Percentiles rank a stretch among this genome's conserved stretches.
These are phyloP conservation scores for Clonostachys rhizophaga DNA, from an alignment of 2,329 filamentous ascomycete species.

Conservation along the genomic window DNA sequence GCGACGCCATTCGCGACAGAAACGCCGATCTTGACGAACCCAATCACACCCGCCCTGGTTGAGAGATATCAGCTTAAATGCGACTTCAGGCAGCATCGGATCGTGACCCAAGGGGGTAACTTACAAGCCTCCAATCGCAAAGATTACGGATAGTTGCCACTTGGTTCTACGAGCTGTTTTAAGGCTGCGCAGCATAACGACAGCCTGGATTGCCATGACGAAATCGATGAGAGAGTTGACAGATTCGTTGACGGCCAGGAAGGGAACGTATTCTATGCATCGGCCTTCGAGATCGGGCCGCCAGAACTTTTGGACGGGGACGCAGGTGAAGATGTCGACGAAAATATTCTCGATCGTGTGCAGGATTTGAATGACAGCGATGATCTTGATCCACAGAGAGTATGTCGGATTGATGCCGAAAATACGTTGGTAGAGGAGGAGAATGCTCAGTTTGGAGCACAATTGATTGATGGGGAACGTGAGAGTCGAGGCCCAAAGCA, in stretches of 20 bases:
- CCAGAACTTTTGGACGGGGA: constrained; percentile 1
- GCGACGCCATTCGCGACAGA: too few relatives aligned
- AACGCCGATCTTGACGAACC: too few relatives aligned
- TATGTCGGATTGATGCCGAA: background rate
- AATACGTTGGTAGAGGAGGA: background rate
- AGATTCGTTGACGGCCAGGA: background rate
- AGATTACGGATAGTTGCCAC: background rate
- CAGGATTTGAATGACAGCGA: background rate
- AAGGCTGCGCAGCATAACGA: background rate
- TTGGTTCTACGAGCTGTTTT: background rate
- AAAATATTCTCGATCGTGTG: background rate
- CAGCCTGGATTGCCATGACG: background rate
- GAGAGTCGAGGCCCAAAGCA: background rate
- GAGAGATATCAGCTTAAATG: too few relatives aligned
- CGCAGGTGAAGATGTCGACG: background rate
- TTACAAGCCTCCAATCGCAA: too few relatives aligned
- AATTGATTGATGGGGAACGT: background rate
- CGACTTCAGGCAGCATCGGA: too few relatives aligned
- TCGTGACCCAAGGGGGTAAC: too few relatives aligned
- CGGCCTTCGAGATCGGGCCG: background rate
- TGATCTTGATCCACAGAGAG: background rate
- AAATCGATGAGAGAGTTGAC: constrained; percentile 2
- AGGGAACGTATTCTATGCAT: background rate
- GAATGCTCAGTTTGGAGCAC: background rate
- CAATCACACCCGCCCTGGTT: too few relatives aligned